Evolutionary conservation across 2,329 filamentous ascomycete genomes (phyloP), one percentile per base, ranked within the genome.

Genomic region (Ascochyta clinopodiicola): DNA sequence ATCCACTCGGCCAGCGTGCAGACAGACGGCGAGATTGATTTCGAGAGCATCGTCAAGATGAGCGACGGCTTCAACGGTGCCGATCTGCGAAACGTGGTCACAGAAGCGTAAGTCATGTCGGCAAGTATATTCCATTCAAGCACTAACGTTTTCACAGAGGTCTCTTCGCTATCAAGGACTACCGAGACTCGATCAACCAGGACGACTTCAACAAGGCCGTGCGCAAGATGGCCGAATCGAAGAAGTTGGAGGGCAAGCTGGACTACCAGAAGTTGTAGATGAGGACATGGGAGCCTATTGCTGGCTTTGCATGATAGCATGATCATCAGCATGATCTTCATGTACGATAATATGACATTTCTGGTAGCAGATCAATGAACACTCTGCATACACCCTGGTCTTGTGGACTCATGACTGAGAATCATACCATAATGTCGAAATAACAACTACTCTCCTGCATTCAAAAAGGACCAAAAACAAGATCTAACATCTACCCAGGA

Each of bases 161-260:
- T 61, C 81, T 99, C 35, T 98, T 97, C 77, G 93, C 95, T 38
- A 99, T 99, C 85, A 98, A 98, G 79, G 95, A 96, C 73, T 96
- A 98, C 77, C 84, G 96, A 59, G 95, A 99, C 70, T 87, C 92
- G 12, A 91, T 99, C 78, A 98, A 91, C 79, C 95, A 99, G 77
- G 95, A 99, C 71, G 95, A 99, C 74, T 97, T 98, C 87, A 99
- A 97, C 83, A 97, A 97, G 81, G 95, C 95, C 4, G 95, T 99
- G 50, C 88, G 95, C 66, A 99, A 99, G 86, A 90, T 99, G 66
- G 92, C 91, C 15, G 95, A 99, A 79, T 85, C 91, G 59, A 99
- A 99, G 91, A 99, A 99, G 81, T 80, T 99, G 69, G 95, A 99
- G 79, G 94, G 95, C 78, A 98, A 98, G 82, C 84, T 98, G 44